A percentile compares a stretch with the other conserved stretches of the same genome.
Conservation (phyloP, 2,329 filamentous ascomycete genomes). For the Capronia coronata region DNA sequence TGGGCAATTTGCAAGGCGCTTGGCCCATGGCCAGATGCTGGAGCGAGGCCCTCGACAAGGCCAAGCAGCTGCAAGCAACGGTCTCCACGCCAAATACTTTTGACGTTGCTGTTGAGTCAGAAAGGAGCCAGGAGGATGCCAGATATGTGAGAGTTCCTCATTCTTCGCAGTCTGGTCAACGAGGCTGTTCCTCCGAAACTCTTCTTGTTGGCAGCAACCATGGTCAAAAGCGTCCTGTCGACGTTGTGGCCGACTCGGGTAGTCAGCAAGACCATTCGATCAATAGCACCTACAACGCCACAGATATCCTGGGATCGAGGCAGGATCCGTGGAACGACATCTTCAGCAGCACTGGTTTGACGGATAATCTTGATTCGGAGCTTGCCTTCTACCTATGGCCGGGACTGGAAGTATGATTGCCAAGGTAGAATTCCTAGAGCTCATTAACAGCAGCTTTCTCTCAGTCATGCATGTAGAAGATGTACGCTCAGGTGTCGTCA, state of each 20-base stretch:
- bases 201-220: background rate
- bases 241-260: background rate
- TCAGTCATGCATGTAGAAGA: too few relatives aligned
- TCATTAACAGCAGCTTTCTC: too few relatives aligned
- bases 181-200: too few relatives aligned
- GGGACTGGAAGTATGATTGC: background rate
- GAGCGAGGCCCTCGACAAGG: background rate
- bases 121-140: too few relatives aligned
- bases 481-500: too few relatives aligned
- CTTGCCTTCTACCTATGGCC: conserved; percentile 4
- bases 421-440: too few relatives aligned
- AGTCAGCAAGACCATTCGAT: background rate
- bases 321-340: conserved; percentile 2
- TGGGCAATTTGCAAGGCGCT: background rate
- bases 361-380: conserved; percentile 2
- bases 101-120: background rate
- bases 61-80: background rate
- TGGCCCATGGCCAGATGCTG: conserved; percentile 8
- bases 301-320: background rate
- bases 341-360: background rate
- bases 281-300: background rate
- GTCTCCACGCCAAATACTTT: background rate
- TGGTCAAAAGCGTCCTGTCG: background rate
- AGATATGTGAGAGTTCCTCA: too few relatives aligned
- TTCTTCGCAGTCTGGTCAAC: too few relatives aligned